A percentile compares a stretch with the other conserved stretches of the same genome.
These are phyloP conservation scores for Sophora flavescens DNA, from an alignment of 306 rosid species.

Conservation along the genomic window DNA sequence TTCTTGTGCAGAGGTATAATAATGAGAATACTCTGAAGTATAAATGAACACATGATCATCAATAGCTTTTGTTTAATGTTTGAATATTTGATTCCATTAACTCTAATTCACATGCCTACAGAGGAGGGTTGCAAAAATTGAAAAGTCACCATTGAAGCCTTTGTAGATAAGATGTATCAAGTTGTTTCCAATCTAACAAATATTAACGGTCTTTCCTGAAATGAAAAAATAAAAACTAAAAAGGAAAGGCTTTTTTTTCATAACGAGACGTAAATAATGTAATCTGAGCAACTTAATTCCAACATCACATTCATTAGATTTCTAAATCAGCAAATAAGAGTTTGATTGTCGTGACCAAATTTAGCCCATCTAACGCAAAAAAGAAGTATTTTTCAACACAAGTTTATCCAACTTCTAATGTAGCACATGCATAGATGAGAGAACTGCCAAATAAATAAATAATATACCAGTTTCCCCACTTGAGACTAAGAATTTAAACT, in stretches of 20 bases:
- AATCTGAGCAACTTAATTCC: background rate
- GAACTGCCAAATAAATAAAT: slow-evolving; percentile 5
- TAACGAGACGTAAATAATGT: background rate
- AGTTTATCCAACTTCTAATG: slow-evolving; percentile 21
- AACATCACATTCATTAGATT: slow-evolving; percentile 4
- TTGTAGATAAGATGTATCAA: background rate
- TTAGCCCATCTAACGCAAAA: slow-evolving; percentile 4
- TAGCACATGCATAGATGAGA: background rate
- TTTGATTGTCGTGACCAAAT: background rate
- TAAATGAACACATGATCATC: background rate
- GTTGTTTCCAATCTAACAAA: slow-evolving; percentile 9
- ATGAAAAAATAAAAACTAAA: background rate
- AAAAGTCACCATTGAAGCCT: background rate
- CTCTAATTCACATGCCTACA: slow-evolving; percentile 4
- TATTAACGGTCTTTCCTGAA: background rate
- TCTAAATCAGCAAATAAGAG: slow-evolving; percentile 4
- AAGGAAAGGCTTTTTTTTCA: background rate
- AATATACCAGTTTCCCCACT: slow-evolving; percentile 33
- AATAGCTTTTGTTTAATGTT: slow-evolving; percentile 5
- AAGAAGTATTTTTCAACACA: slow-evolving; percentile 21
- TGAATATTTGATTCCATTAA: slow-evolving; percentile 25
- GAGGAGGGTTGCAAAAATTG: background rate
- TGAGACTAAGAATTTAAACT: background rate
- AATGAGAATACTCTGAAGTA: background rate
- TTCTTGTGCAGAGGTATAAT: background rate